phyloP scores from a whole-genome alignment of 305 asterid species.

The Petunia hybrid region DNA sequence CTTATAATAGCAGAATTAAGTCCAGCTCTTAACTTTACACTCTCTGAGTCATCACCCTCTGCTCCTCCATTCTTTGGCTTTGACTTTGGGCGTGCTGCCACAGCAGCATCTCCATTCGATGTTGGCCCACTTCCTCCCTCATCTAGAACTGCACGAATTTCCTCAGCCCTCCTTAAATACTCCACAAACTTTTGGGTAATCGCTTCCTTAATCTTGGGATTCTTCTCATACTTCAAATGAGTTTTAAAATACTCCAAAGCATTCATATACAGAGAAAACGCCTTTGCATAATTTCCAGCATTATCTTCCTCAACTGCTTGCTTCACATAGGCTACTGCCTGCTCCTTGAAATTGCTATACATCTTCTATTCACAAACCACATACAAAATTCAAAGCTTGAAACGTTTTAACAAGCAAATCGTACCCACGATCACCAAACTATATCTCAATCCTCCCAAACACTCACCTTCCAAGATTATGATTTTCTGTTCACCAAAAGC shows the following conservation, averaged over 20 bases:
- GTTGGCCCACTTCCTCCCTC: slow-evolving; percentile 87
- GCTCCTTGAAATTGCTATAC: slow-evolving; percentile 99
- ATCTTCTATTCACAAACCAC: slow-evolving; percentile 45
- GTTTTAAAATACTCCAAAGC: slow-evolving; percentile 95
- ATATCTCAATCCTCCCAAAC: neutral
- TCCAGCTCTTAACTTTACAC: slow-evolving; percentile 82
- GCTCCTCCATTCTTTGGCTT: slow-evolving; percentile 54
- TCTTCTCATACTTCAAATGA: slow-evolving; percentile 95
- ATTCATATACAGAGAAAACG: slow-evolving; percentile 92
- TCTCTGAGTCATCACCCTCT: slow-evolving; percentile 90
- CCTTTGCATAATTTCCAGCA: slow-evolving; percentile 90
- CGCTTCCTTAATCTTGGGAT: slow-evolving; percentile 93
- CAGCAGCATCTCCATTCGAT: slow-evolving; percentile 76
- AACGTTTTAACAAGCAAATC: neutral
- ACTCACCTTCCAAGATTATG: neutral
- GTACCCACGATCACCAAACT: slow-evolving; percentile 11
- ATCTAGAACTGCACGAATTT: slow-evolving; percentile 89
- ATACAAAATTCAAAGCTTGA: slow-evolving; percentile 12
- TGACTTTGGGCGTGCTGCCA: slow-evolving; percentile 74
- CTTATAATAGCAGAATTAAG: slow-evolving; percentile 88
- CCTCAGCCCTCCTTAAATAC: slow-evolving; percentile 96
- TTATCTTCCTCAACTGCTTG: slow-evolving; percentile 96
- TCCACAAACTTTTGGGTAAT: slow-evolving; percentile 94
- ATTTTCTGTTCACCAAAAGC: slow-evolving; percentile 20
- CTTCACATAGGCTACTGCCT: slow-evolving; percentile 93